Base-by-base conservation (phyloP, 2,329 filamentous ascomycete genomes). In the Monosporascus sp. region DNA sequence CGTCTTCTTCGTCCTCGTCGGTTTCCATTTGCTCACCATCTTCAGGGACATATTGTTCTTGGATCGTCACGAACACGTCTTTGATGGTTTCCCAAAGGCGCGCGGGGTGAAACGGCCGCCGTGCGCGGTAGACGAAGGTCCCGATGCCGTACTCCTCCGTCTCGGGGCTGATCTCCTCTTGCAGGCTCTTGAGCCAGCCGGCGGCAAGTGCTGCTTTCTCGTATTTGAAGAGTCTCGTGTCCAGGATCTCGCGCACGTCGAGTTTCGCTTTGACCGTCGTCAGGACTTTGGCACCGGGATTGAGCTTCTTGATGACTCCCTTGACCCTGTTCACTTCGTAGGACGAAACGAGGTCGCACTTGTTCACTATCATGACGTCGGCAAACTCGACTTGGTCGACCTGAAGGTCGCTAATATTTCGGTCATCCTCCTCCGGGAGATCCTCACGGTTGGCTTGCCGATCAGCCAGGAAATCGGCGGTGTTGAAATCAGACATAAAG, bases 341-440 rank as follows among this genome's bases (percentile, higher is more conserved):
- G 34, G 58, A 54, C 6, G 60, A 20, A 63, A 88, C 82, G 54
- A 83, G 80, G 55, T 89, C 85, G 6, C 80, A 73, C 67, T 90
- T 90, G 70, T 90, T 90, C 20, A 89, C 70, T 3, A 89, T 76
- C 15, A 90, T 77, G 6, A 89, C 85, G 58, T 90, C 85, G 0
- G 86, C 85, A 60, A 90, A 90, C 67, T 90, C 87, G 54, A 90
- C 87, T 62, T 90, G 86, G 59, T 90, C 86, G 0, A 88, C 85
- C 78, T 89, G 87, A 0, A 90, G 75, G 58, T 90, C 86, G 0
- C 85, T 88, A 2, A 90, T 86, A 0, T 85, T 89, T 0, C 86
- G 74, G 58, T 90, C 85, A 54, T 90, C 87, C 58, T 90, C 86
- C 0, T 81, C 66, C 5, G 80, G 74, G 2, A 85, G 81, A 27